A percentile compares a stretch with the other conserved stretches of the same genome.
phyloP scores from a whole-genome alignment of 768 basidiomycete genomes.

The Boletellus sp. region DNA sequence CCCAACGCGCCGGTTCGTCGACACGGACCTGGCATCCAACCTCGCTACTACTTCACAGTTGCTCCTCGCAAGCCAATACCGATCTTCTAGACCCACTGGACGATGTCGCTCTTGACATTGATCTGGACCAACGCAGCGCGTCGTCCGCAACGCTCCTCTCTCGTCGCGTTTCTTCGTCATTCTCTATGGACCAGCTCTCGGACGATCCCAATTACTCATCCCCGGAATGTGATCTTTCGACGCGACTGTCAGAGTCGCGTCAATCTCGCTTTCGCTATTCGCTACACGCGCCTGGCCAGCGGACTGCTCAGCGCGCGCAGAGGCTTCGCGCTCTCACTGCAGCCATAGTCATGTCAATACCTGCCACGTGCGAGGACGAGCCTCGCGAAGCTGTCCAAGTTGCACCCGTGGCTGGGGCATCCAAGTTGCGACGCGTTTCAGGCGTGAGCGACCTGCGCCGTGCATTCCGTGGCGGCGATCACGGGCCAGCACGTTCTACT shows the following conservation, averaged over 20 bases:
- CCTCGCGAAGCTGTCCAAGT: background rate
- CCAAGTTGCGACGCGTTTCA: slow-evolving; percentile 24
- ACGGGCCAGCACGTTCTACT: slow-evolving; percentile 3
- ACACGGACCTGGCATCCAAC: slow-evolving; percentile 9
- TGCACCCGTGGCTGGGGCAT: background rate
- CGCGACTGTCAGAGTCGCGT: slow-evolving; percentile 5
- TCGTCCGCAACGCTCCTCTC: slow-evolving; percentile 26
- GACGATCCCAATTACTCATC: slow-evolving; percentile 8
- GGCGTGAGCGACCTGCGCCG: slow-evolving; percentile 23
- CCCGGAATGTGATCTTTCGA: background rate
- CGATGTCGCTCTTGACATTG: slow-evolving; percentile 11
- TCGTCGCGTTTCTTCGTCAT: slow-evolving; percentile 6
- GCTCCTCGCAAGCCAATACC: background rate
- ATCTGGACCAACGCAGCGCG: slow-evolving; percentile 15
- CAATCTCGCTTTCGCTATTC: slow-evolving; percentile 10
- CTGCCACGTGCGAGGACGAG: slow-evolving; percentile 23
- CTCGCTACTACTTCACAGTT: slow-evolving; percentile 1
- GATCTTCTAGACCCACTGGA: slow-evolving; percentile 8
- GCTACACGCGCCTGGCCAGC: slow-evolving; percentile 24
- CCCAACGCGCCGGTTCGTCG: slow-evolving; percentile 4
- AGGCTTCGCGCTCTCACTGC: slow-evolving; percentile 29
- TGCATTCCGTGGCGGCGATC: slow-evolving; percentile 19
- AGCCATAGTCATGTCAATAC: slow-evolving; percentile 24
- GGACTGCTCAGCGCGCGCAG: slow-evolving; percentile 21
- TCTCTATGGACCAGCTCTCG: background rate